Base-by-base conservation (phyloP, 1,139 yeast species). In the Hyphopichia buzzinii region DNA sequence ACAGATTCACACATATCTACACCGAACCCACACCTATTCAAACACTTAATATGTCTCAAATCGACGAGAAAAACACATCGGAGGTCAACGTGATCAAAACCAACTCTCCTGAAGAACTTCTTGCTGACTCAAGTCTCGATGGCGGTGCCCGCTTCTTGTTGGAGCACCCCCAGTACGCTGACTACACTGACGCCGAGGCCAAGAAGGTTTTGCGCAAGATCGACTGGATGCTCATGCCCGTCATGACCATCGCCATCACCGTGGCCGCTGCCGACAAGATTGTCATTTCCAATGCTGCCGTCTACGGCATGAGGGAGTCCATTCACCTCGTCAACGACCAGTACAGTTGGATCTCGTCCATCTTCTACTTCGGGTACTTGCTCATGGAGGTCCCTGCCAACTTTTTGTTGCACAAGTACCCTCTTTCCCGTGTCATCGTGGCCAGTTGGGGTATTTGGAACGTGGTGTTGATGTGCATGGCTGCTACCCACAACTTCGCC, bases 261-360 rank as follows among this genome's bases (percentile, higher is more conserved):
- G 24, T 17, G 10, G 17, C 31, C 11, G 17, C 39, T 11, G 33
- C 28, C 14, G 41, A 38, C 33, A 38, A 38, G 21, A 27, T 32
- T 17, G 27, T 27, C 29, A 36, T 33, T 22, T 34, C 38, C 12
- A 33, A 67, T 41, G 72, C 73, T 3, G 69, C 72, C 14, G 62
- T 68, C 0, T 62, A 65, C 30, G 70, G 65, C 5, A 55, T 55
- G 37, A 48, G 42, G 28, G 47, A 34, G 12, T 55, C 31, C 41
- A 23, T 39, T 33, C 29, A 11, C 32, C 37, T 50, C 28, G 29
- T 39, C 14, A 39, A 39, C 2, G 29, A 39, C 14, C 42, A 51
- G 30, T 52, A 49, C 33, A 38, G 48, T 5, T 50, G 54, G 54
- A 28, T 49, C n/a, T 48, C 48, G 3, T 40, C 49, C 5, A 43